Evolutionary conservation across 306 rosid species (phyloP).

Genomic region (Quillaja saponaria): DNA sequence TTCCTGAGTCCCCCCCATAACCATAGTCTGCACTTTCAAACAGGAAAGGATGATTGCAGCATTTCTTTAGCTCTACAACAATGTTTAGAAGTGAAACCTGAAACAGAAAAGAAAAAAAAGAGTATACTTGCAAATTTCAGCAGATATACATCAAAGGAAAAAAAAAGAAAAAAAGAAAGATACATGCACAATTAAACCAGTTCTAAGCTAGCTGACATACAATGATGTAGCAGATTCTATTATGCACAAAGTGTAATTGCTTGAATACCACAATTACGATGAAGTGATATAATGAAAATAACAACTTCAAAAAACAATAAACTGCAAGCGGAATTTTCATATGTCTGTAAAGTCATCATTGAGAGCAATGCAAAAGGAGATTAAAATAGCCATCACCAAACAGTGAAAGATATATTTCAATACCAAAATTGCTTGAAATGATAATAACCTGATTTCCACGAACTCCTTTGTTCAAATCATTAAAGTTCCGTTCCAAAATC

Average conservation of each 20-base stretch:
- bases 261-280: too few species aligned
- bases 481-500: conserved; percentile 99
- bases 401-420: conserved; percentile 11
- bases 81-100: conserved; percentile 97
- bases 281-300: too few species aligned
- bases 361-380: conserved; percentile 12
- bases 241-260: too few species aligned
- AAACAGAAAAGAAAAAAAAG: conserved; percentile 14
- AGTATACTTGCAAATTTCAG: conserved; percentile 9
- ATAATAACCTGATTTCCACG: conserved; percentile 95
- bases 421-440: not conserved
- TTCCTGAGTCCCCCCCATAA: conserved; percentile 84
- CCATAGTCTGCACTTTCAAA: conserved; percentile 99
- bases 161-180: conserved; percentile 6
- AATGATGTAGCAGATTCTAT: too few species aligned
- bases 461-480: conserved; percentile 97
- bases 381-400: not conserved
- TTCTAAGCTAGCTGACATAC: conserved; percentile 9
- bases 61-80: conserved; percentile 97
- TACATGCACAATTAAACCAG: conserved; percentile 3
- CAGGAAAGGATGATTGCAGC: conserved; percentile 98
- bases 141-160: conserved; percentile 1
- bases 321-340: not conserved
- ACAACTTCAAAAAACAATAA: not conserved
- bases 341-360: conserved; percentile 9